phyloP scores from a whole-genome alignment of 2,329 filamentous ascomycete genomes.

The Botryotinia narcissicola region DNA sequence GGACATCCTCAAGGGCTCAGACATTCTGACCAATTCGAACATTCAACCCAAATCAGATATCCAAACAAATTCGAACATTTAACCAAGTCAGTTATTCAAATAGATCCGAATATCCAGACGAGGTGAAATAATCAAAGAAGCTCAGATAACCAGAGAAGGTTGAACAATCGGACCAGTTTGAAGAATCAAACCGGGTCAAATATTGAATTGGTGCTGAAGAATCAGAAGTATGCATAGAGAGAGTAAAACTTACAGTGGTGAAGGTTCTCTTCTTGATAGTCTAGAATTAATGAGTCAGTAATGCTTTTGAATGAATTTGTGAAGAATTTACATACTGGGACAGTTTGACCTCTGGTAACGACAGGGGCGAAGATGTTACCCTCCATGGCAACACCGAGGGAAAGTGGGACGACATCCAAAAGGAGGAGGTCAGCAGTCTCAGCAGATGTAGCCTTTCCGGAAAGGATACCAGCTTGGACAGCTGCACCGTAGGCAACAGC shows the following conservation, averaged over 20 bases:
- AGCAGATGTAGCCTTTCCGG: constrained; percentile 93
- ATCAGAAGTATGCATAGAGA: background rate
- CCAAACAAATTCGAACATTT: background rate
- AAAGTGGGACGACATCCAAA: constrained; percentile 93
- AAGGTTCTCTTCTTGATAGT: constrained; percentile 1
- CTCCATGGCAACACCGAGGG: constrained; percentile 98
- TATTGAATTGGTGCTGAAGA: background rate
- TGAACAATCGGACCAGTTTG: background rate
- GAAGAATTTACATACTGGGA: constrained; percentile 64
- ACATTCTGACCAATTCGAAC: no score
- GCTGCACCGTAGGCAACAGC: constrained; percentile 98
- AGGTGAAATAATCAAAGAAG: no score
- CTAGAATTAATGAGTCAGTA: background rate
- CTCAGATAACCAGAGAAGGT: background rate
- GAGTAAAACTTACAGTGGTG: background rate
- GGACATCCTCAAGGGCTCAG: no score
- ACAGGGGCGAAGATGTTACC: constrained; percentile 98
- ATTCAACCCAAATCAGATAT: background rate
- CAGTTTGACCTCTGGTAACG: constrained; percentile 77
- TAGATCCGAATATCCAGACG: background rate
- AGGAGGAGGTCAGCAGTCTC: constrained; percentile 94
- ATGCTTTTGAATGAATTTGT: constrained; percentile 48
- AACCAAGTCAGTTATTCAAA: background rate
- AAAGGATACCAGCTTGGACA: constrained; percentile 97
- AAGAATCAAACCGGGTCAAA: background rate